Evolutionary conservation across 768 basidiomycete genomes (phyloP).

Genomic region (Lactarius quietus): DNA sequence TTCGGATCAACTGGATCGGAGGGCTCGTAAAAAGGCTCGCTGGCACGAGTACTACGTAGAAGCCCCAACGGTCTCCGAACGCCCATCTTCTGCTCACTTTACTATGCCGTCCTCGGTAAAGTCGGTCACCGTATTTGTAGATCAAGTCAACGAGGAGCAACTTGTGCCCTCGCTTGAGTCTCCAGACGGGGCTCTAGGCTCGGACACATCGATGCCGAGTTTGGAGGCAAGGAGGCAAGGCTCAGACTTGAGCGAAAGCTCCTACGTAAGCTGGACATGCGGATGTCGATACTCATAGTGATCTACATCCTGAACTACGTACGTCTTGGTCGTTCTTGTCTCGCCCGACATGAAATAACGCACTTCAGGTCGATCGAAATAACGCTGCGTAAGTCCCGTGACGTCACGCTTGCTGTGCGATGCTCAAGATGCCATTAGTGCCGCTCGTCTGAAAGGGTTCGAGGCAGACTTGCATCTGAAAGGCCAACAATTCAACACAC

Average conservation of each 20-base stretch:
- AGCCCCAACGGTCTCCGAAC: background rate
- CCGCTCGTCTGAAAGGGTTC: conserved; percentile 69
- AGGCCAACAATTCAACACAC: conserved; percentile 60
- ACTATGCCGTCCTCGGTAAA: conserved; percentile 26
- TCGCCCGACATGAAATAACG: conserved; percentile 1
- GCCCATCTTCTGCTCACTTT: background rate
- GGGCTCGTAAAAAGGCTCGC: too few relatives aligned
- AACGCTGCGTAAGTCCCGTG: conserved; percentile 52
- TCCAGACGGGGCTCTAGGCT: background rate
- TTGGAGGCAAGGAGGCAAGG: conserved; percentile 39
- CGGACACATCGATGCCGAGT: conserved; percentile 35
- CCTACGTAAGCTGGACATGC: conserved; percentile 41
- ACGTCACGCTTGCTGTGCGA: too few relatives aligned
- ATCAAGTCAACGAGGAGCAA: background rate
- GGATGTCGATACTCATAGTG: conserved; percentile 43
- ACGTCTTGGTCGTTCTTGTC: conserved; percentile 18
- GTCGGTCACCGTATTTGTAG: background rate
- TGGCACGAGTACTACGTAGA: background rate
- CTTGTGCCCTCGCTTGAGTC: background rate
- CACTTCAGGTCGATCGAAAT: conserved; percentile 60
- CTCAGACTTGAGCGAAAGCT: conserved; percentile 42
- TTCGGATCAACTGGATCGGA: conserved; percentile 1
- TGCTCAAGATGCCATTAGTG: conserved; percentile 38
- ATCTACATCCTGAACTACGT: conserved; percentile 49
- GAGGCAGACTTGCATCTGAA: conserved; percentile 61